Evolutionary conservation across 2,329 filamentous ascomycete genomes (phyloP).

Genomic region (Zymoseptoria tritici): DNA sequence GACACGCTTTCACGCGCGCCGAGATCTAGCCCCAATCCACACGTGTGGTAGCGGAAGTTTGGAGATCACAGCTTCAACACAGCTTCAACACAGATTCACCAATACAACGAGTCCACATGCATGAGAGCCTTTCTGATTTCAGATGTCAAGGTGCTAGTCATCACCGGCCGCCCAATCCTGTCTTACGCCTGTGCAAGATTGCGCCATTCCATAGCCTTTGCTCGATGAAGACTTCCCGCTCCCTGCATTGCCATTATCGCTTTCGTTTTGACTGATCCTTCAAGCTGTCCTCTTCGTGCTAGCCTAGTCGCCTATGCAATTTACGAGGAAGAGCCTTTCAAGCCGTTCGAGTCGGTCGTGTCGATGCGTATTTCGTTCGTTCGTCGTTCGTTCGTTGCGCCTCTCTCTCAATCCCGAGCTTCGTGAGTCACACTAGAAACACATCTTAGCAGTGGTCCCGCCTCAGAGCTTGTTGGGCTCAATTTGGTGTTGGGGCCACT

Average conservation of each 20-base stretch:
- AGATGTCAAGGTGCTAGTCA: background rate
- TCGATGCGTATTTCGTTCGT: background rate
- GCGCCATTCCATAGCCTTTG: background rate
- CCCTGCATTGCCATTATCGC: background rate
- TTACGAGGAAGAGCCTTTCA: background rate
- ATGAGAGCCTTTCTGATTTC: background rate
- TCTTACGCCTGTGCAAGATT: background rate
- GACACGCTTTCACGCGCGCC: background rate
- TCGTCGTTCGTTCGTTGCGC: background rate
- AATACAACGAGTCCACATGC: background rate
- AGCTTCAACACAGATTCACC: too few relatives aligned
- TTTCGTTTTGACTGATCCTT: background rate
- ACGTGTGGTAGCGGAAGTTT: too few relatives aligned
- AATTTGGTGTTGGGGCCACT: slow-evolving; percentile 74
- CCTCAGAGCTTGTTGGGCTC: slow-evolving; percentile 70
- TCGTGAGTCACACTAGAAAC: background rate
- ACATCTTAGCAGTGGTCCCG: background rate
- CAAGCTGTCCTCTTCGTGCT: background rate
- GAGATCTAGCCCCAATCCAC: background rate
- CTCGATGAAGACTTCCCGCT: background rate
- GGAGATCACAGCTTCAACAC: too few relatives aligned
- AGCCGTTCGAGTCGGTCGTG: background rate
- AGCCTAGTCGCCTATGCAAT: background rate
- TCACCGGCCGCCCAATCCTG: background rate
- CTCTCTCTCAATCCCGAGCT: background rate